Conservation (phyloP, 2,329 filamentous ascomycete species). For the Epichloe elymi region DNA sequence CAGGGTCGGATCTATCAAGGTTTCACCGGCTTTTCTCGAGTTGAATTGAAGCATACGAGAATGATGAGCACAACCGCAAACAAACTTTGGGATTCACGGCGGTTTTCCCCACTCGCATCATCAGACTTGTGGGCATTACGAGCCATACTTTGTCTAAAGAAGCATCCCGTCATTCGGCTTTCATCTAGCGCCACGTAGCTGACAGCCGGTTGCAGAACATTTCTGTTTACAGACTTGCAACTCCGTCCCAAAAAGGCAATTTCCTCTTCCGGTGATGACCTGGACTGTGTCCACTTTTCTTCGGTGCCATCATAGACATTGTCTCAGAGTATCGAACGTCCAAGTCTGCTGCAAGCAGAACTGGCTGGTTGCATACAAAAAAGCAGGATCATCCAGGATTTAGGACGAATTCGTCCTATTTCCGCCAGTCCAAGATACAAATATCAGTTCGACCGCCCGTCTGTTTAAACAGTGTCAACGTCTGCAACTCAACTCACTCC, state of each 20-base stretch:
- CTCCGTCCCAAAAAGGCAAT: background rate
- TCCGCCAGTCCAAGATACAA: background rate
- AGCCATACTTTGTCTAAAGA: background rate
- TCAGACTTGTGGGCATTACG: background rate
- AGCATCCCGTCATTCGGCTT: background rate
- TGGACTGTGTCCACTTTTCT: background rate
- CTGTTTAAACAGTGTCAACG: background rate
- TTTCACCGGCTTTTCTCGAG: background rate
- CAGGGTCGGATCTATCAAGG: background rate
- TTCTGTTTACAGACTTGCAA: background rate
- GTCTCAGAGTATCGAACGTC: background rate
- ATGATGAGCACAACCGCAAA: background rate
- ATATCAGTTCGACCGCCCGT: background rate
- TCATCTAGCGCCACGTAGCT: background rate
- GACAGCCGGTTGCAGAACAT: background rate
- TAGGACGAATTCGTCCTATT: background rate
- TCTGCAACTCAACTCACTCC: background rate
- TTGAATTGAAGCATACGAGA: background rate
- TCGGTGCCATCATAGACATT: background rate
- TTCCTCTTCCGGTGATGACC: background rate
- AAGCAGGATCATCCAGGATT: background rate
- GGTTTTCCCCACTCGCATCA: background rate
- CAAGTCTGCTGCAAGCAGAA: slow-evolving; percentile 2
- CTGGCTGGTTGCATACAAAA: background rate
- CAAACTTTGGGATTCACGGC: background rate